Percentiles rank a stretch among this genome's conserved stretches.
These are phyloP conservation scores for Beauveria australis DNA, from an alignment of 2,329 filamentous ascomycete species.

Conservation along the genomic window DNA sequence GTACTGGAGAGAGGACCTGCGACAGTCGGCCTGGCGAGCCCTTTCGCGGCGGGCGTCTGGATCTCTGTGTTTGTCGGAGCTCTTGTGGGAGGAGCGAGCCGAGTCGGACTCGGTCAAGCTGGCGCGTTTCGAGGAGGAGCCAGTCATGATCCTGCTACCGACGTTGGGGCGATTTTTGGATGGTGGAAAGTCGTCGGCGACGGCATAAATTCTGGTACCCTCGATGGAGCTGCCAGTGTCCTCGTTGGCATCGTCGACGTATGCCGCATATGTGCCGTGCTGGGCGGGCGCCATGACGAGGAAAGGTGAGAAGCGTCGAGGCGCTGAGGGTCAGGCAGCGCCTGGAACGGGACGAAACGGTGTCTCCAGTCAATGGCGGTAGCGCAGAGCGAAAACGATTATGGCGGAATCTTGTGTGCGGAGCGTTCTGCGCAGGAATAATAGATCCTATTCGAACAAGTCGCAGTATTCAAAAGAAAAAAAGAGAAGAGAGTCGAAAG, in stretches of 20 bases:
- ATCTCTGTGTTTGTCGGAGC: conserved; percentile 18
- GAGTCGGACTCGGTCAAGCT: conserved; percentile 35
- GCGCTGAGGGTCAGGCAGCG: conserved; percentile 9
- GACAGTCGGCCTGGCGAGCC: background rate
- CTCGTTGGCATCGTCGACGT: conserved; percentile 46
- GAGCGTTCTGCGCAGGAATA: conserved; percentile 1
- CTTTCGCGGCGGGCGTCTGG: background rate
- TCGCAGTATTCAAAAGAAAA: background rate
- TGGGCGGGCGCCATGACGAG: conserved; percentile 33
- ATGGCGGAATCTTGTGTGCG: background rate
- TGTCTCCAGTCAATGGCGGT: background rate
- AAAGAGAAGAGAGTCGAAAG: background rate
- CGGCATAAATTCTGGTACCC: conserved; percentile 37
- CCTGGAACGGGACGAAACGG: conserved; percentile 3
- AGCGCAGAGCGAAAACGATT: background rate
- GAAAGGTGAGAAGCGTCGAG: conserved; percentile 1
- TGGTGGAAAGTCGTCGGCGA: conserved; percentile 31
- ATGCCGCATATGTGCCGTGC: conserved; percentile 28
- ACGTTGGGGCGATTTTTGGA: conserved; percentile 44
- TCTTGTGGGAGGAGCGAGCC: conserved; percentile 29
- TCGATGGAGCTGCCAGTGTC: conserved; percentile 36
- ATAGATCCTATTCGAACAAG: background rate
- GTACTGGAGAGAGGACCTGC: conserved; percentile 15
- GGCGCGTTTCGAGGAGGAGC: conserved; percentile 24
- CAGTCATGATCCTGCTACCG: conserved; percentile 39